phyloP scores from a whole-genome alignment of 1,284 basidiomycete species.

The Athelia sp. region DNA sequence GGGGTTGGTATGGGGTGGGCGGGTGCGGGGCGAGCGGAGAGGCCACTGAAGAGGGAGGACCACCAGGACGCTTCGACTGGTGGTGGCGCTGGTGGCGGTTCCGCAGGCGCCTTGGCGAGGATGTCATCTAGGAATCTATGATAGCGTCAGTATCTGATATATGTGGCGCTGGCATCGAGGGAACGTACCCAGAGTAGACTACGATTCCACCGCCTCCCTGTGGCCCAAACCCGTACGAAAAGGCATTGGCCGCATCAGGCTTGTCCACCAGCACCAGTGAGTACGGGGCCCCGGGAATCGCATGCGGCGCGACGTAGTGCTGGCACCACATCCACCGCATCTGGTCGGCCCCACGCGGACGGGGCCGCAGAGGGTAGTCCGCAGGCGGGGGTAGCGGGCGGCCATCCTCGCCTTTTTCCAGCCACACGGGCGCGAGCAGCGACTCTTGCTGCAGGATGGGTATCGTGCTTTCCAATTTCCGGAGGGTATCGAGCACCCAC shows the following conservation, averaged over 20 bases:
- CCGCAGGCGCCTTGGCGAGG: constrained; percentile 39
- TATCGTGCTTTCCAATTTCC: constrained; percentile 65
- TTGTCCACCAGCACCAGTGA: constrained; percentile 81
- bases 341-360: constrained; percentile 64
- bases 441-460: constrained; percentile 59
- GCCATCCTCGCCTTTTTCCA: constrained; percentile 42
- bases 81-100: constrained; percentile 14
- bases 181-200: constrained; percentile 65
- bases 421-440: constrained; percentile 51
- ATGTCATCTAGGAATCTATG: constrained; percentile 70
- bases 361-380: constrained; percentile 62
- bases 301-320: constrained; percentile 45
- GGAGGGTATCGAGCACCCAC: constrained; percentile 77
- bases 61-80: constrained; percentile 38
- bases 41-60: constrained; percentile 41
- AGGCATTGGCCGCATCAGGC: constrained; percentile 76
- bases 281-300: constrained; percentile 78
- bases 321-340: constrained; percentile 49
- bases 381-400: constrained; percentile 70
- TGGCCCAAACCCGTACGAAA: constrained; percentile 89
- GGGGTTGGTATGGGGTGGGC: constrained; percentile 58
- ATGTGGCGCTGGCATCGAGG: no score
- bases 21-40: constrained; percentile 31
- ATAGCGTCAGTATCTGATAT: no score
- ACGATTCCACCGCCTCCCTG: constrained; percentile 87